phyloP scores from a whole-genome alignment of 2,329 filamentous ascomycete genomes.

The Fusarium subtropicale region DNA sequence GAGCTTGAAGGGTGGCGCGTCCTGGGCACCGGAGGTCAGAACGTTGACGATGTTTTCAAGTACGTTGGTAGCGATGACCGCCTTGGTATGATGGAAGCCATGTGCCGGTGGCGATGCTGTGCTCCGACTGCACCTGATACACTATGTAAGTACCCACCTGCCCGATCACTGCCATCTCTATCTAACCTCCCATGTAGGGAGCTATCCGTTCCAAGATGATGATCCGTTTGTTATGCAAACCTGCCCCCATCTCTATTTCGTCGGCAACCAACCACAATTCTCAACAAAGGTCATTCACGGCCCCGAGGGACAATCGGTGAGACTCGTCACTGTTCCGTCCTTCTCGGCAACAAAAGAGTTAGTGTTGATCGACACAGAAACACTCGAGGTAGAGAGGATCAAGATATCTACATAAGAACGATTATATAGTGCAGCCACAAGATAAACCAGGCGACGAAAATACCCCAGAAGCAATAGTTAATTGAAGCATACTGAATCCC shows the following conservation, averaged over 20 bases:
- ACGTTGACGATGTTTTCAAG: constrained; percentile 92
- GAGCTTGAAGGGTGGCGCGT: constrained; percentile 92
- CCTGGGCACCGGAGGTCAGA: constrained; percentile 89
- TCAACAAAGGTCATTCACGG: constrained; percentile 77
- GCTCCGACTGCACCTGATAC: constrained; percentile 97
- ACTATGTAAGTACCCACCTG: constrained; percentile 73
- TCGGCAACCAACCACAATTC: constrained; percentile 85
- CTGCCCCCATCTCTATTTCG: constrained; percentile 92
- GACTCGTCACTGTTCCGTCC: constrained; percentile 84
- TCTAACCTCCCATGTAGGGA: constrained; percentile 68
- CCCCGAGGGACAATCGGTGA: constrained; percentile 74
- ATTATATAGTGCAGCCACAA: constrained; percentile 1
- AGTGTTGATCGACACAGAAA: constrained; percentile 87
- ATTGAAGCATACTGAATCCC: constrained; percentile 4
- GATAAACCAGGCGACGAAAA: constrained; percentile 27
- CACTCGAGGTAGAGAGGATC: constrained; percentile 79
- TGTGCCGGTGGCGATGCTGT: constrained; percentile 90
- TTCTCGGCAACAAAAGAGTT: constrained; percentile 84
- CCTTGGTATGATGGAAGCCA: constrained; percentile 91
- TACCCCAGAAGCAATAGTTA: constrained; percentile 33
- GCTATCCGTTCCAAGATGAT: constrained; percentile 93
- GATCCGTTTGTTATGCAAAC: constrained; percentile 89
- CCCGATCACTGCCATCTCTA: background rate
- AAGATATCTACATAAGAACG: constrained; percentile 58
- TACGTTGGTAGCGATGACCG: constrained; percentile 85